Evolutionary conservation across 2,329 filamentous ascomycete species (phyloP), one percentile per base, ranked within the genome.

Genomic region (Allantophomopsis lycopodina): DNA sequence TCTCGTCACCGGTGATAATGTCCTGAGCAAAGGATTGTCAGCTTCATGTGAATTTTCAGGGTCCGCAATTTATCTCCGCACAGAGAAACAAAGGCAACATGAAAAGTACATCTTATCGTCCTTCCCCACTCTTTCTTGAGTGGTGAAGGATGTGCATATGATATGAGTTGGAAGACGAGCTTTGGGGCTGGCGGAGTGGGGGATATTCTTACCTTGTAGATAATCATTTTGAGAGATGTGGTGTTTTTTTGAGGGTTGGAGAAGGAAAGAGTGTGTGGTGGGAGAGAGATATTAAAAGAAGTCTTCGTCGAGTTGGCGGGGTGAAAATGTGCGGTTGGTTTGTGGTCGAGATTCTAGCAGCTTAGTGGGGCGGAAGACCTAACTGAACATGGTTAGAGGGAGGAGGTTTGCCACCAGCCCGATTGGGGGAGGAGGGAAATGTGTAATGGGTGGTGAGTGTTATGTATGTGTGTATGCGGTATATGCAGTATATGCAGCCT

Each of bases 1-100:
- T 75, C 81, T 98, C 91, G 69, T 95, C 89, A 50, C 69, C 84
- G 64, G 76, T 83, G 65, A 95, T 62, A 55, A 91, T 67, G 62
- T 98, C 91, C 91, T 98, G 39, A 31, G 36, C 30, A 14, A 15
- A 36, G 15, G 23, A 21, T 28, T 18, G 33, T 39, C 17, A 21
- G 31, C 41, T 33, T 39, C 37, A 33, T 10, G 23, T 21, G 31
- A n/a, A 16, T 28, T 39, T 11, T 12, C 8, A 21, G 20, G 18
- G 13, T 36, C 11, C 12, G 13, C 7, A 28, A n/a, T 23, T 13
- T 18, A 32, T 32, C 14, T 32, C 23, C 17, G 32, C 15, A 15
- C 14, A 16, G 16, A 17, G n/a, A 28, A 32, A n/a, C n/a, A n/a
- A n/a, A n/a, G 3, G 10, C 8, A 12, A 28, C 10, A 6, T 8